These are phyloP conservation scores for Gentiana dahurica DNA, from an alignment of 257 asterid species.

Conservation along the genomic window DNA sequence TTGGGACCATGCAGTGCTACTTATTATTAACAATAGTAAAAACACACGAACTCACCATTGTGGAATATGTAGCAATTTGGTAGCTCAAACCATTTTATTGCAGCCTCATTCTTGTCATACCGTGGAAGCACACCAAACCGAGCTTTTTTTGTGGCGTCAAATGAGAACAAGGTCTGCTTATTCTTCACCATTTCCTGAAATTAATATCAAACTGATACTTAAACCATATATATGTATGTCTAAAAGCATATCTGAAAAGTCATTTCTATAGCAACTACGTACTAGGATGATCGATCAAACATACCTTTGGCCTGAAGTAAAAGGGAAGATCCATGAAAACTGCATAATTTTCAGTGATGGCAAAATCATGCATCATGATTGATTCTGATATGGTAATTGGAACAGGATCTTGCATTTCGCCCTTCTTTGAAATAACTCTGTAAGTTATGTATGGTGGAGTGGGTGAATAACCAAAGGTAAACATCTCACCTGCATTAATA, in stretches of 20 bases:
- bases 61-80: conserved; percentile 48
- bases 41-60: not conserved
- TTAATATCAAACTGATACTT: conserved; percentile 1
- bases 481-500: conserved; percentile 6
- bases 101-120: conserved; percentile 60
- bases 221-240: not conserved
- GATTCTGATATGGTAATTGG: conserved; percentile 75
- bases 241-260: not conserved
- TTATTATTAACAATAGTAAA: too few species aligned
- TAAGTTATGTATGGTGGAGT: conserved; percentile 72
- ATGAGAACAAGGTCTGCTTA: conserved; percentile 48
- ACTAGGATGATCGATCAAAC: not conserved
- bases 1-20: too few species aligned
- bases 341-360: conserved; percentile 48
- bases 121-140: conserved; percentile 56
- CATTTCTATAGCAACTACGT: not conserved
- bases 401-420: conserved; percentile 86
- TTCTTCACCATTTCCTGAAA: conserved; percentile 89
- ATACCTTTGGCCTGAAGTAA: conserved; percentile 74
- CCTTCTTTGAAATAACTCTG: conserved; percentile 86
- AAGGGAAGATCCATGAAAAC: conserved; percentile 90
- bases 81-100: conserved; percentile 91
- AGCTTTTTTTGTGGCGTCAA: conserved; percentile 38
- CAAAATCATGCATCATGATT: conserved; percentile 62
- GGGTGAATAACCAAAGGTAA: conserved; percentile 2